These are phyloP conservation scores for Sanghuangporus sanghuang DNA, from an alignment of 1,284 basidiomycete genomes.

Conservation along the genomic window DNA sequence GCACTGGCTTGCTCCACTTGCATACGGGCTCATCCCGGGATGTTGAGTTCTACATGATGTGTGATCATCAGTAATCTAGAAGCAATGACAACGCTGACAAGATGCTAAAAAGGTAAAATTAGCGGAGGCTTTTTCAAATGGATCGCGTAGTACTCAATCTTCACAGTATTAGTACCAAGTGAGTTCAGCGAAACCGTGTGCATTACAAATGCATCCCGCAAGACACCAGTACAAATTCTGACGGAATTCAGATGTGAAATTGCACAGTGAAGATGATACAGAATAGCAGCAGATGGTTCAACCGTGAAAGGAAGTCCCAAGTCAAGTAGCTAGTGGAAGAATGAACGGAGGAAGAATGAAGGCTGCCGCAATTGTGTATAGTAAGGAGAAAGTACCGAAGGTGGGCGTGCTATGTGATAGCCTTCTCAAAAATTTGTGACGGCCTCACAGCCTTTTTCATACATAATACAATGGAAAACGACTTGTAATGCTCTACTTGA, in stretches of 20 bases:
- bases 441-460: too few relatives aligned
- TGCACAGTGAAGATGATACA: conserved; percentile 83
- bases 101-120: not conserved
- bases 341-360: too few relatives aligned
- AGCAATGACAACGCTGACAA: not conserved
- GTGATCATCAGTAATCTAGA: not conserved
- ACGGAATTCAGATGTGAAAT: too few relatives aligned
- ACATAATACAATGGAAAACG: too few relatives aligned
- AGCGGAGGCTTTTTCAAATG: not conserved
- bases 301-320: conserved; percentile 93
- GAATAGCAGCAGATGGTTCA: conserved; percentile 75
- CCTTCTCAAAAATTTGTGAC: conserved; percentile 92
- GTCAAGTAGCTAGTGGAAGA: conserved; percentile 76
- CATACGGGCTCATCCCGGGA: conserved; percentile 96
- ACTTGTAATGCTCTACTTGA: too few relatives aligned
- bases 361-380: conserved; percentile 90
- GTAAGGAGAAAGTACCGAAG: conserved; percentile 91
- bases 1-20: conserved; percentile 93
- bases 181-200: too few relatives aligned
- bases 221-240: too few relatives aligned
- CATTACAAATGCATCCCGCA: too few relatives aligned
- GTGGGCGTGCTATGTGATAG: conserved; percentile 69
- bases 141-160: conserved; percentile 64
- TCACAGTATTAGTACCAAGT: too few relatives aligned
- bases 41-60: conserved; percentile 84